Percentiles rank a stretch among this genome's conserved stretches.
These are phyloP conservation scores for Mycena chlorophos DNA, from an alignment of 768 basidiomycete genomes.

Conservation along the genomic window DNA sequence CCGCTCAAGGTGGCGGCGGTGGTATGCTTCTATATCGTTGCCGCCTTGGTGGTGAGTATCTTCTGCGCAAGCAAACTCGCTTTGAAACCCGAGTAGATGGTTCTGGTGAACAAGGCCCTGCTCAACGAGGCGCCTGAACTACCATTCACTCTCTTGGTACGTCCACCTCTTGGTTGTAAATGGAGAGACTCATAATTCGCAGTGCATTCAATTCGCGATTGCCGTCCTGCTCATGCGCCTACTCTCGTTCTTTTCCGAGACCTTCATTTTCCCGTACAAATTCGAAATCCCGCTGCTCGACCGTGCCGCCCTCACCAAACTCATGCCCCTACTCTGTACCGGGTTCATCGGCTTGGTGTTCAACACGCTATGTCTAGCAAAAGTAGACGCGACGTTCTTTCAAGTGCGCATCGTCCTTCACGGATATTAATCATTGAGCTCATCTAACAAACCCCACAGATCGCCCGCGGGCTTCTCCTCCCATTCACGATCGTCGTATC, in stretches of 20 bases:
- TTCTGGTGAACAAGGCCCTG: constrained; percentile 48
- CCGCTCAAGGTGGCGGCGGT: constrained; percentile 46
- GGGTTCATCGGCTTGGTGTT: constrained; percentile 53
- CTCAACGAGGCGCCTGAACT: constrained; percentile 47
- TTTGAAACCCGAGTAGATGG: constrained; percentile 6
- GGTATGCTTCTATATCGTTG: constrained; percentile 55
- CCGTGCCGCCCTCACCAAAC: constrained; percentile 35
- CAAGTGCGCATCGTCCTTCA: constrained; percentile 36
- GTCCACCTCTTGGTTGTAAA: background rate
- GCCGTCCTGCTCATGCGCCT: constrained; percentile 48
- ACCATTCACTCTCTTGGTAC: constrained; percentile 45
- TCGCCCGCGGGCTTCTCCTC: constrained; percentile 61
- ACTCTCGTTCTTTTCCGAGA: constrained; percentile 30
- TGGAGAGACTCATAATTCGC: background rate
- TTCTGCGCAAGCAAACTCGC: background rate
- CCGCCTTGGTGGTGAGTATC: constrained; percentile 50
- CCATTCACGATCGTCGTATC: constrained; percentile 60
- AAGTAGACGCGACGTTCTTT: constrained; percentile 51
- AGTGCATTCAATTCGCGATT: constrained; percentile 44
- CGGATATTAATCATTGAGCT: background rate
- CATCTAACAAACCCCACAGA: constrained; percentile 33
- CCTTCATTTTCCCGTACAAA: constrained; percentile 15
- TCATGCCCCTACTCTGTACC: constrained; percentile 42
- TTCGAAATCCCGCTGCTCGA: constrained; percentile 44
- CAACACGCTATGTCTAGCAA: constrained; percentile 52